Evolutionary conservation across 2,329 filamentous ascomycete species (phyloP).

Genomic region (Aspergillus vadensis): DNA sequence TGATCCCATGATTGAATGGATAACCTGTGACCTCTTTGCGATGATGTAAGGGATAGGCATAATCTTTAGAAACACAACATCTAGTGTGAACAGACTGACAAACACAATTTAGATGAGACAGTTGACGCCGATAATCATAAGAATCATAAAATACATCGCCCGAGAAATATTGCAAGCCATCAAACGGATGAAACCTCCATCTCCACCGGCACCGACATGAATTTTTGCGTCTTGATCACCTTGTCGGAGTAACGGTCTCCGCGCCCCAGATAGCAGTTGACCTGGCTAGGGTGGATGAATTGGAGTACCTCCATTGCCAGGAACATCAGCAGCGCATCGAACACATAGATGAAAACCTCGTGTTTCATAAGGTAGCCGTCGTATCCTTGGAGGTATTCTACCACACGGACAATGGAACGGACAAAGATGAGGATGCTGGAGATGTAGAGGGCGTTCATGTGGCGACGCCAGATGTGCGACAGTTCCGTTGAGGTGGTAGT

Average conservation of each 20-base stretch:
- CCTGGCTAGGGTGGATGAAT: conserved; percentile 29
- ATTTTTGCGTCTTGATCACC: conserved; percentile 18
- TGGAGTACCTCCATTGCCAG: conserved; percentile 25
- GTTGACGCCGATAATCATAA: neutral
- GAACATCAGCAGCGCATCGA: conserved; percentile 36
- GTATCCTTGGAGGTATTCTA: conserved; percentile 35
- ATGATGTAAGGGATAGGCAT: no score
- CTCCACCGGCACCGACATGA: conserved; percentile 7
- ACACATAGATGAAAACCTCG: conserved; percentile 37
- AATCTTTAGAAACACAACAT: no score
- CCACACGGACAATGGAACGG: conserved; percentile 34
- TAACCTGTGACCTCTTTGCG: no score
- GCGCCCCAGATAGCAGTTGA: conserved; percentile 28
- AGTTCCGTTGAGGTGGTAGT: conserved; percentile 28
- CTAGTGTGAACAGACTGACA: no score
- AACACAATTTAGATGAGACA: neutral
- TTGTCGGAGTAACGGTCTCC: conserved; percentile 21
- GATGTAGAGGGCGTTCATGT: conserved; percentile 37
- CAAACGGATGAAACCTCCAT: conserved; percentile 5
- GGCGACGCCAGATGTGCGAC: conserved; percentile 34
- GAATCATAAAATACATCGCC: neutral
- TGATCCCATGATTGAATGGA: no score
- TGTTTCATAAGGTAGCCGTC: conserved; percentile 33
- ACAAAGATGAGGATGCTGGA: conserved; percentile 31
- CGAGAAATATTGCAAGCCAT: no score